Percentiles rank a stretch among this genome's conserved stretches.
These are phyloP conservation scores for Xylaria nigripes DNA, from an alignment of 495 filamentous ascomycete genomes.

Conservation along the genomic window DNA sequence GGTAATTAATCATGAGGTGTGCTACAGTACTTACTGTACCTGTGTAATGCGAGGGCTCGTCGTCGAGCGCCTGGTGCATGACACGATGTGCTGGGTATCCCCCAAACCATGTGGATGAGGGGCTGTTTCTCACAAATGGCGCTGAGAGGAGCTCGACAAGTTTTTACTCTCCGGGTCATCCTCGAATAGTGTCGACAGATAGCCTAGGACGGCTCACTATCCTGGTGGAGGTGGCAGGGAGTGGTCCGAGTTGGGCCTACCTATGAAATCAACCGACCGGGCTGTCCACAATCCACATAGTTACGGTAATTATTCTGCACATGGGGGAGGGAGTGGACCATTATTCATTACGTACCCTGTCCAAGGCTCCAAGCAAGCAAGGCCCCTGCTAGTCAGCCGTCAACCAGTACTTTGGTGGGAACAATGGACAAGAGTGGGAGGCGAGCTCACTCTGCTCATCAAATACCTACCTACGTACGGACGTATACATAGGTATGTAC, in stretches of 20 bases:
- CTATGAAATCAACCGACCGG: constrained; percentile 21
- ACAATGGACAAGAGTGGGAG: constrained; percentile 18
- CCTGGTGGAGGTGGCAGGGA: constrained; percentile 26
- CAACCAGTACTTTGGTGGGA: constrained; percentile 18
- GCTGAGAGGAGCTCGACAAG: constrained; percentile 1
- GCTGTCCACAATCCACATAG: constrained; percentile 12
- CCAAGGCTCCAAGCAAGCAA: constrained; percentile 8
- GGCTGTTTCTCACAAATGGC: constrained; percentile 7
- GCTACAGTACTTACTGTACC: background rate
- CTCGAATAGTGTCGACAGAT: constrained; percentile 27
- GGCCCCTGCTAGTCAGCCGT: constrained; percentile 26
- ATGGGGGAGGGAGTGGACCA: constrained; percentile 24
- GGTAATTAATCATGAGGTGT: background rate
- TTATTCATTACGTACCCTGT: constrained; percentile 18
- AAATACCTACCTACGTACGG: constrained; percentile 13
- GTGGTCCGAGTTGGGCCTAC: constrained; percentile 28
- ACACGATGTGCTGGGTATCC: constrained; percentile 18
- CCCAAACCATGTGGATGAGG: constrained; percentile 18
- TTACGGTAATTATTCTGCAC: constrained; percentile 22
- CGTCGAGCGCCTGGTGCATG: constrained; percentile 7
- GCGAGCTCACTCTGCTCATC: constrained; percentile 12
- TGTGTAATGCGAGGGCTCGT: constrained; percentile 4
- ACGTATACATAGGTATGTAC: no score
- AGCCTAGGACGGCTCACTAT: constrained; percentile 20
- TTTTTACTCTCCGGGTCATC: constrained; percentile 20